Conservation (phyloP, 2,329 filamentous ascomycete genomes). For the Alternaria hordeiaustralica region DNA sequence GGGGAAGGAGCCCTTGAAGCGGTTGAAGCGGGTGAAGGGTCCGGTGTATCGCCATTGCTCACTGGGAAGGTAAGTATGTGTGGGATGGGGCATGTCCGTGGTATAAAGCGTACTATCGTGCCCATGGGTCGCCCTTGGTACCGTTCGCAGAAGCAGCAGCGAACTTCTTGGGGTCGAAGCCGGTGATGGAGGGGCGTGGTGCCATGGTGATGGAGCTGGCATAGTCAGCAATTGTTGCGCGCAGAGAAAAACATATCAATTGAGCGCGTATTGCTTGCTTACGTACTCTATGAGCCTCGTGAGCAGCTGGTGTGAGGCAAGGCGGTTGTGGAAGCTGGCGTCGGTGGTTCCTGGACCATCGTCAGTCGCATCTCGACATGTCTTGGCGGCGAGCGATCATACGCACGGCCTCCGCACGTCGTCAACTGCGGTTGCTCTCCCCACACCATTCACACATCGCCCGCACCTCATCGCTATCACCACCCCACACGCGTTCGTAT, state of each 20-base stretch:
- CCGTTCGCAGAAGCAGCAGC: conserved; percentile 69
- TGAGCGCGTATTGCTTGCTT: neutral
- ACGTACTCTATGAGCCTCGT: conserved; percentile 38
- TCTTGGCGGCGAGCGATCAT: conserved; percentile 22
- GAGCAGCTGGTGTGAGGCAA: conserved; percentile 21
- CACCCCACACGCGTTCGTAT: neutral
- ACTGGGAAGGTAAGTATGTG: conserved; percentile 58
- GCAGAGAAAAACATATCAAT: neutral
- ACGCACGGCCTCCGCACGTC: conserved; percentile 11
- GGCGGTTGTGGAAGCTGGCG: conserved; percentile 27
- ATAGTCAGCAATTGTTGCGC: conserved; percentile 22
- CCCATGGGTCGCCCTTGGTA: conserved; percentile 68
- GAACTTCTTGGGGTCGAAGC: conserved; percentile 87
- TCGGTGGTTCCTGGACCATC: conserved; percentile 24
- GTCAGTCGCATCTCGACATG: conserved; percentile 16
- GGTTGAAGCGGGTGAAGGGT: conserved; percentile 85
- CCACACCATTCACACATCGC: conserved; percentile 6
- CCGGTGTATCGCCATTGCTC: conserved; percentile 96
- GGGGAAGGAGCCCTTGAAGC: conserved; percentile 85
- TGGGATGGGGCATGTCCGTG: neutral
- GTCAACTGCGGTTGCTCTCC: conserved; percentile 7
- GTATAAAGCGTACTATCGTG: conserved; percentile 59
- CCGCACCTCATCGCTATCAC: conserved; percentile 1
- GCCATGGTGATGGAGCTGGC: conserved; percentile 54
- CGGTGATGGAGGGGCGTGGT: conserved; percentile 77